phyloP scores from a whole-genome alignment of 1,284 basidiomycete genomes.

The Puccinia polysora region DNA sequence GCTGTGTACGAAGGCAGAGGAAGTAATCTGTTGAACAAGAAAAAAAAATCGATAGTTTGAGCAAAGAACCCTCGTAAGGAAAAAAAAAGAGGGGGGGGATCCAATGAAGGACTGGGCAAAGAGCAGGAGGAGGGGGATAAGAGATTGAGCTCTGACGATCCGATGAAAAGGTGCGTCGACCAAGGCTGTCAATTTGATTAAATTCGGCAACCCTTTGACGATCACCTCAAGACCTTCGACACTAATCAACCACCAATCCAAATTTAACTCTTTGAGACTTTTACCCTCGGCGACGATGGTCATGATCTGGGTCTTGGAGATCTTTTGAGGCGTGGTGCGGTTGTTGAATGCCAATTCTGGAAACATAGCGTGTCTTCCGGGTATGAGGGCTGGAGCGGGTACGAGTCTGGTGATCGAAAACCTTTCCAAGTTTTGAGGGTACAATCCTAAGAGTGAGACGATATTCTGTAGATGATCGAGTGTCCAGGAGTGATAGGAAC shows the following conservation, averaged over 20 bases:
- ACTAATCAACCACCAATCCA: constrained; percentile 40
- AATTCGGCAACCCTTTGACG: constrained; percentile 30
- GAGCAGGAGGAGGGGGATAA: neutral
- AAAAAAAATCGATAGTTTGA: neutral
- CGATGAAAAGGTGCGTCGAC: constrained; percentile 42
- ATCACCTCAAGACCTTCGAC: constrained; percentile 41
- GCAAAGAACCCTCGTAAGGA: no score
- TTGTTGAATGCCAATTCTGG: constrained; percentile 14
- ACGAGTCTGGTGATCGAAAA: constrained; percentile 24
- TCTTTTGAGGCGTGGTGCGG: constrained; percentile 16
- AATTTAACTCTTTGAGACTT: constrained; percentile 27
- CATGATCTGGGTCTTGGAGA: constrained; percentile 35
- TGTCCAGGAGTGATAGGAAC: constrained; percentile 38
- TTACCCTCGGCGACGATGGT: constrained; percentile 12
- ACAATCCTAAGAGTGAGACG: constrained; percentile 13
- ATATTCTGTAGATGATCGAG: constrained; percentile 31
- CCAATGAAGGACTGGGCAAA: neutral
- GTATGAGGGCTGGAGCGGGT: constrained; percentile 24
- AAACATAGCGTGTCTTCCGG: constrained; percentile 27
- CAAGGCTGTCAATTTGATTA: constrained; percentile 28
- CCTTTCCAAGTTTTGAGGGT: constrained; percentile 12
- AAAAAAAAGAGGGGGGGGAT: neutral
- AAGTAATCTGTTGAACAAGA: constrained; percentile 13
- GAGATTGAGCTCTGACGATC: constrained; percentile 16
- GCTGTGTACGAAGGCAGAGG: constrained; percentile 34